Conservation (phyloP, 306 rosid genomes). For the Rosa lucieae region DNA sequence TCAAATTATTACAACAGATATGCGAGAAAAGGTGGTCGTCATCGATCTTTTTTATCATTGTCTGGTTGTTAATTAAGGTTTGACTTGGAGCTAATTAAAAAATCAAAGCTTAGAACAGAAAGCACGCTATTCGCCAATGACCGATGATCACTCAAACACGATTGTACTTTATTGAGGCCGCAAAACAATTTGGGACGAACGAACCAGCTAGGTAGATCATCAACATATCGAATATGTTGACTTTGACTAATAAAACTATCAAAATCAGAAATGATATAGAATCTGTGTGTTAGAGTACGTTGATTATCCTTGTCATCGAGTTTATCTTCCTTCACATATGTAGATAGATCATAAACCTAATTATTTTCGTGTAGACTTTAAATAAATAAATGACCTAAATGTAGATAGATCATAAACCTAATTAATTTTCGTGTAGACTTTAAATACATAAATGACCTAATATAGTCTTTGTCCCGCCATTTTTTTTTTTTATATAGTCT, state of each 20-base stretch:
- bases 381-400: no score
- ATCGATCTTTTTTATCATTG: background rate
- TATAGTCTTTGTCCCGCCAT: no score
- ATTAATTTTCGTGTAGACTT: no score
- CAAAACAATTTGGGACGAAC: background rate
- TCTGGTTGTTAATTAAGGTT: background rate
- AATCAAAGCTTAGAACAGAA: background rate
- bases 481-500: no score
- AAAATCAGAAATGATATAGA: background rate
- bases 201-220: background rate
- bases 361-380: no score
- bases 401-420: background rate
- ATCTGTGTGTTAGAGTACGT: background rate
- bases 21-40: background rate
- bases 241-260: background rate
- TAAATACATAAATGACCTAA: no score
- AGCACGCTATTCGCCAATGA: background rate
- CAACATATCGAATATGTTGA: background rate
- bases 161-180: background rate
- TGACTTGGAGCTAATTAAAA: background rate
- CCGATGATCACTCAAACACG: background rate
- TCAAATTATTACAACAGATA: background rate
- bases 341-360: background rate
- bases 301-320: background rate
- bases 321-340: conserved; percentile 5